Evolutionary conservation across 176 grass and related monocot genomes (phyloP).

Genomic region (Carex cristatella): DNA sequence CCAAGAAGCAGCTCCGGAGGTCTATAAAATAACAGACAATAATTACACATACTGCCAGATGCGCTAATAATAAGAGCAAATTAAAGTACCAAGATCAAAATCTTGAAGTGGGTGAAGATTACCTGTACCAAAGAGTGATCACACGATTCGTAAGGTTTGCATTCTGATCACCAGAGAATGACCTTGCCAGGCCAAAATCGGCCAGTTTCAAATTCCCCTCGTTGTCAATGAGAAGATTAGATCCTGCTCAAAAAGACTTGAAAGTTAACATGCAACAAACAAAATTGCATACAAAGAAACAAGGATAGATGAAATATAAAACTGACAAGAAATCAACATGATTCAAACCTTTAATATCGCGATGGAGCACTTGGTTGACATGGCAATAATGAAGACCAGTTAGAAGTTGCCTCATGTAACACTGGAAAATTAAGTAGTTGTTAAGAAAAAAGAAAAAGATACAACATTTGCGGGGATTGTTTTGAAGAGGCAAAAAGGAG

Average conservation of each 20-base stretch:
- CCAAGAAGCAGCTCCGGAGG: conserved; percentile 85
- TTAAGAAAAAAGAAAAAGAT: background rate
- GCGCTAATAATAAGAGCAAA: background rate
- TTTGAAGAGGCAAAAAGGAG: background rate
- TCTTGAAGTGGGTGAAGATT: background rate
- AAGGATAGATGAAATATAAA: background rate
- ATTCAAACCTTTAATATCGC: conserved; percentile 83
- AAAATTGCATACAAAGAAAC: background rate
- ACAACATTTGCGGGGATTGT: background rate
- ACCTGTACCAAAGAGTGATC: conserved; percentile 98
- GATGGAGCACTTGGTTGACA: conserved; percentile 91
- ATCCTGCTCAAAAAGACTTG: conserved; percentile 39
- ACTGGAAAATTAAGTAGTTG: conserved; percentile 19
- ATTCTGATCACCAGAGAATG: conserved; percentile 91
- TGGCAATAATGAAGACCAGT: conserved; percentile 96
- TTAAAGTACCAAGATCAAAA: background rate
- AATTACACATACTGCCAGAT: background rate
- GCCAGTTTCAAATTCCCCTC: conserved; percentile 97
- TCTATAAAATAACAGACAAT: conserved; percentile 39
- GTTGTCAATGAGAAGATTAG: conserved; percentile 96
- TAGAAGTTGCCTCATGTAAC: conserved; percentile 95
- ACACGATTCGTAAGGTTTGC: conserved; percentile 92
- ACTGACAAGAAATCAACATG: background rate
- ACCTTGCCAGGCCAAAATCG: conserved; percentile 95
- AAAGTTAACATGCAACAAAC: background rate